Base-by-base conservation (phyloP, 176 grass and related monocot species). In the Musa troglodytarum region DNA sequence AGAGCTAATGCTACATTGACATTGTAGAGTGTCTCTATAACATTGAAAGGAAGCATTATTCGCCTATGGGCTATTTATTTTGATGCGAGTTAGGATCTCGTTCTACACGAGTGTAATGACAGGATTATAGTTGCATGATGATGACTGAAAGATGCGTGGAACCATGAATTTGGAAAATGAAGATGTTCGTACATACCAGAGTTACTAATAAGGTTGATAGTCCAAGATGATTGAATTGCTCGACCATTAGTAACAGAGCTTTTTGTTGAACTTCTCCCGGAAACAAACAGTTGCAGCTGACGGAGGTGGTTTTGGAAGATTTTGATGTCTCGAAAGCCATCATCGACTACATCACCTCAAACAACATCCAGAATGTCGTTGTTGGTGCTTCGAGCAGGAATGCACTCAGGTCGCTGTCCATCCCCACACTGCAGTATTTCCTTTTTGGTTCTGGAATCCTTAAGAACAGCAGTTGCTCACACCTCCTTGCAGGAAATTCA, bases 281-380 rank as follows among this genome's bases (percentile, higher is more conserved):
- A 62, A 65, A 49, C 10, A 19, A 22, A 10, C 81, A 93, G 94
- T 77, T 89, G 58, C 80, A 82, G 6, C 80, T 85, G 63, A 82
- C 67, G 11, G 90, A 93, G 85, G 86, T 93, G 13, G 76, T 93
- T 24, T 21, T 98, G 78, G 94, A 98, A 73, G 90, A 93, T 62
- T 52, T 82, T 72, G 95, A 98, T 66, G 76, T 89, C 75, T 71
- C 88, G 26, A 93, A 86, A 80, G 88, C 86, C 63, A 86, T 98
- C 24, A 76, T 91, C 59, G 86, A 89, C 8, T 98, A 82, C 76
- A 82, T 98, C 73, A 78, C 71, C 49, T 55, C 84, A 14, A 80
- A 86, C 75, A 87, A 82, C 72, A 87, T 98, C 65, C 86, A 91
- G 71, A 87, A 81, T 82, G 80, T 98, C 10, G 84, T 86, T 63